phyloP scores from a whole-genome alignment of 2,329 filamentous ascomycete species.

The Claviceps fusiformis region DNA sequence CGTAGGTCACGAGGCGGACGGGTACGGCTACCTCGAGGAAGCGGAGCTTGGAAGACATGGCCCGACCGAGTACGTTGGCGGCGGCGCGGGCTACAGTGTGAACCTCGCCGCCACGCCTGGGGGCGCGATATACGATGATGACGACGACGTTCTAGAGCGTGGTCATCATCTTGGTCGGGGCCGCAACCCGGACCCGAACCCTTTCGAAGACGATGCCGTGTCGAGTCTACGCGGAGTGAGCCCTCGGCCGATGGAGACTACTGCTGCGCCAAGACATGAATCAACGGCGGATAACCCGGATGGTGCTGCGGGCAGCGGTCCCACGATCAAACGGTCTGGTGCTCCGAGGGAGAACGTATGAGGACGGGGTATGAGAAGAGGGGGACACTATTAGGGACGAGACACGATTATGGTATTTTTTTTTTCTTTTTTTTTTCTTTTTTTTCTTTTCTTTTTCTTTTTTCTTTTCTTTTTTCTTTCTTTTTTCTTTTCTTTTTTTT shows the following conservation, averaged over 20 bases:
- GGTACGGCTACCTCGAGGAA: constrained; percentile 62
- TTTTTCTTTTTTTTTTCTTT: neutral
- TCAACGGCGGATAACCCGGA: constrained; percentile 21
- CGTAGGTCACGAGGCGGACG: constrained; percentile 60
- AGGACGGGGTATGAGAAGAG: constrained; percentile 1
- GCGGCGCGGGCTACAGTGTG: constrained; percentile 33
- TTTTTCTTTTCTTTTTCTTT: too few relatives aligned
- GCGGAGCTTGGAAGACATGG: constrained; percentile 48
- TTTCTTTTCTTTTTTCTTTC: neutral
- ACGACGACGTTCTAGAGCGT: constrained; percentile 15
- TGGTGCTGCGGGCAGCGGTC: constrained; percentile 31
- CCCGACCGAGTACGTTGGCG: constrained; percentile 17
- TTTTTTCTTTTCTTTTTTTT: too few relatives aligned
- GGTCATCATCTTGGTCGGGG: constrained; percentile 17
- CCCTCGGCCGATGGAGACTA: constrained; percentile 54
- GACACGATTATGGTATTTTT: neutral
- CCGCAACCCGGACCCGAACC: constrained; percentile 39
- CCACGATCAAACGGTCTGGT: constrained; percentile 54
- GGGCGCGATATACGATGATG: constrained; percentile 16
- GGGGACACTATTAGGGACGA: neutral
- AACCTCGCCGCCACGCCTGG: constrained; percentile 28
- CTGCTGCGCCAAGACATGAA: constrained; percentile 16
- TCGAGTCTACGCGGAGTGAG: constrained; percentile 58
- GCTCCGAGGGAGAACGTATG: constrained; percentile 54
- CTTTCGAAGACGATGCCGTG: constrained; percentile 55